These are phyloP conservation scores for Plantago coronopus DNA, from an alignment of 305 asterid species.

Conservation along the genomic window DNA sequence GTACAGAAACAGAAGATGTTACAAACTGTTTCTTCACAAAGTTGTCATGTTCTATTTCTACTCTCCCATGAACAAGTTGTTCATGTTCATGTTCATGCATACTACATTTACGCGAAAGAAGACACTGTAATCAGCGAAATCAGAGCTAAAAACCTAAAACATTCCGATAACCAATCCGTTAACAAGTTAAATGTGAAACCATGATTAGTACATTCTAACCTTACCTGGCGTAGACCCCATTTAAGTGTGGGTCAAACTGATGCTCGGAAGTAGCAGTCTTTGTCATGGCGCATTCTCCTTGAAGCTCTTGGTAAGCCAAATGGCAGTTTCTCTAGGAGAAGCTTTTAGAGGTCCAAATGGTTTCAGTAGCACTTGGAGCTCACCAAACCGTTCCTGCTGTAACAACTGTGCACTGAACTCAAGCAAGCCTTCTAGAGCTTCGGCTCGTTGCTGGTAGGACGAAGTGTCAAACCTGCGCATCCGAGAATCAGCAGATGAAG, in stretches of 20 bases:
- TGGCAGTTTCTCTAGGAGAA: conserved; percentile 91
- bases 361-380: conserved; percentile 80
- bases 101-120: neutral
- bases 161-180: too few relatives aligned
- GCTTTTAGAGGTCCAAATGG: conserved; percentile 94
- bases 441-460: conserved; percentile 88
- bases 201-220: neutral
- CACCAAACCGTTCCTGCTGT: conserved; percentile 88
- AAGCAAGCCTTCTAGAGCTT: conserved; percentile 87
- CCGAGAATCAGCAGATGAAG: conserved; percentile 62
- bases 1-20: neutral
- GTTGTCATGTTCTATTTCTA: neutral
- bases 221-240: neutral
- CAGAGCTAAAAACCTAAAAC: neutral
- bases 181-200: neutral
- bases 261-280: neutral
- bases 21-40: neutral
- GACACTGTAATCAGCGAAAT: neutral
- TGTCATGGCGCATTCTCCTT: conserved; percentile 50
- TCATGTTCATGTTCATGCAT: neutral
- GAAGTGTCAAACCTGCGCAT: conserved; percentile 72
- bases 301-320: conserved; percentile 96
- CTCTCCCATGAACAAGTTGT: neutral
- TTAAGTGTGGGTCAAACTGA: neutral
- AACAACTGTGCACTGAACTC: conserved; percentile 89